Evolutionary conservation across 345 rosid species (phyloP).

Genomic region (Noccaea bulbosa): DNA sequence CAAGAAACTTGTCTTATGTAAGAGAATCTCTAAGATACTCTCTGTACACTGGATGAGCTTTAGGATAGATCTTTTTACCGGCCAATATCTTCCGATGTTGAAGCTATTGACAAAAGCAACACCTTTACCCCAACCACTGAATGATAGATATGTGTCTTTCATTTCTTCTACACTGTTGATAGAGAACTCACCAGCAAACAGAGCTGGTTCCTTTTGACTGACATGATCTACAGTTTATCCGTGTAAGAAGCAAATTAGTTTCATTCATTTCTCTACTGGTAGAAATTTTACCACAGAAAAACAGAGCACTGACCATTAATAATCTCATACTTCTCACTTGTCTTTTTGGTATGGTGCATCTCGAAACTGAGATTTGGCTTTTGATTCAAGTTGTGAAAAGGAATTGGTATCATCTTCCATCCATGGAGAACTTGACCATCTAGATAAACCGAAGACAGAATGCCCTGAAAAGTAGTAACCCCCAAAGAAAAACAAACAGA

Average conservation of each 20-base stretch:
- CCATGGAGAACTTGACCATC: slow-evolving; percentile 59
- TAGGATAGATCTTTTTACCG: slow-evolving; percentile 49
- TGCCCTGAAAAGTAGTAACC: slow-evolving; percentile 56
- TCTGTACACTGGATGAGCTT: background rate
- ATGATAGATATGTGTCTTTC: slow-evolving; percentile 78
- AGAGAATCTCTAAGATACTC: slow-evolving; percentile 8
- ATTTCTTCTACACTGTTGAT: slow-evolving; percentile 53
- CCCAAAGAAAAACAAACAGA: background rate
- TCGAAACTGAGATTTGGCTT: slow-evolving; percentile 48
- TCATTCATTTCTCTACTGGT: slow-evolving; percentile 2
- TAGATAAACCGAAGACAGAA: slow-evolving; percentile 72
- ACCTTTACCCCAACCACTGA: slow-evolving; percentile 88
- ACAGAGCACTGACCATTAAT: slow-evolving; percentile 45
- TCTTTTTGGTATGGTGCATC: slow-evolving; percentile 39
- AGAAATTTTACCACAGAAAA: background rate
- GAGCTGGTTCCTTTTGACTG: slow-evolving; percentile 59
- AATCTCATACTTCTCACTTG: slow-evolving; percentile 36
- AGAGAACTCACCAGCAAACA: slow-evolving; percentile 64
- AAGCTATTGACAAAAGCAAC: slow-evolving; percentile 75
- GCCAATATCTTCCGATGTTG: slow-evolving; percentile 96
- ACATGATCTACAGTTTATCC: slow-evolving; percentile 48
- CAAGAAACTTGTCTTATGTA: background rate
- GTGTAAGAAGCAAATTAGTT: background rate
- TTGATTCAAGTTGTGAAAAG: slow-evolving; percentile 74
- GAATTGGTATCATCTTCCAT: slow-evolving; percentile 85